Evolutionary conservation across 768 basidiomycete species (phyloP).

Genomic region (Leccinellum albellum): DNA sequence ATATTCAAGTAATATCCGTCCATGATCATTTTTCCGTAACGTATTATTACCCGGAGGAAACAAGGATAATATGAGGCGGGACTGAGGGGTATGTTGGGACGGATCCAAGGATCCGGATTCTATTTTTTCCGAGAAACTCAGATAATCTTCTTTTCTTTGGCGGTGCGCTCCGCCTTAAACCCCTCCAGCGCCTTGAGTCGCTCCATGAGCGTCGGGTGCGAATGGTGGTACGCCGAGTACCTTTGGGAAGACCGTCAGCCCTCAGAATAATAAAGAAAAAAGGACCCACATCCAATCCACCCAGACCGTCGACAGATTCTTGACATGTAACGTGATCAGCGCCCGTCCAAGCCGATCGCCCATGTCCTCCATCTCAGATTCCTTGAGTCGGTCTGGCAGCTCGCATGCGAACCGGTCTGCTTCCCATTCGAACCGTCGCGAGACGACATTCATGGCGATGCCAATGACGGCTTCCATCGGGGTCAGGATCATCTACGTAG

Average conservation of each 20-base stretch:
- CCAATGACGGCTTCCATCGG: slow-evolving; percentile 74
- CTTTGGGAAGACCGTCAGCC: slow-evolving; percentile 31
- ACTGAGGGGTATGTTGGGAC: neutral
- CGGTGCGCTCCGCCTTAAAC: slow-evolving; percentile 44
- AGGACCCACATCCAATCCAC: slow-evolving; percentile 79
- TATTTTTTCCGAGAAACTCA: neutral
- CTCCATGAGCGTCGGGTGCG: slow-evolving; percentile 92
- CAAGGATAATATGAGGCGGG: neutral
- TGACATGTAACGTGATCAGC: slow-evolving; percentile 80
- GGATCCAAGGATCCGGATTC: neutral
- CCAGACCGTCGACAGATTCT: slow-evolving; percentile 92
- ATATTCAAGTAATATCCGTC: neutral
- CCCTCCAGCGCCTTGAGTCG: slow-evolving; percentile 76
- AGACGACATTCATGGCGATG: slow-evolving; percentile 76
- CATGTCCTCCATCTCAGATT: slow-evolving; percentile 72
- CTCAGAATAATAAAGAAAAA: neutral
- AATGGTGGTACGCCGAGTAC: slow-evolving; percentile 94
- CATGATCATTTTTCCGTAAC: neutral
- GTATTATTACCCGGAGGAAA: neutral
- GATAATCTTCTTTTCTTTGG: slow-evolving; percentile 25
- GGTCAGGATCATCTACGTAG: slow-evolving; percentile 65
- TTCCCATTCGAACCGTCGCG: slow-evolving; percentile 86
- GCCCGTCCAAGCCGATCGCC: slow-evolving; percentile 81
- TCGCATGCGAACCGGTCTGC: slow-evolving; percentile 86
- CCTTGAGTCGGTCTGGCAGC: slow-evolving; percentile 46